A percentile compares a stretch with the other conserved stretches of the same genome.
These are phyloP conservation scores for Bathelium albidoporum DNA, from an alignment of 495 filamentous ascomycete genomes.

Conservation along the genomic window DNA sequence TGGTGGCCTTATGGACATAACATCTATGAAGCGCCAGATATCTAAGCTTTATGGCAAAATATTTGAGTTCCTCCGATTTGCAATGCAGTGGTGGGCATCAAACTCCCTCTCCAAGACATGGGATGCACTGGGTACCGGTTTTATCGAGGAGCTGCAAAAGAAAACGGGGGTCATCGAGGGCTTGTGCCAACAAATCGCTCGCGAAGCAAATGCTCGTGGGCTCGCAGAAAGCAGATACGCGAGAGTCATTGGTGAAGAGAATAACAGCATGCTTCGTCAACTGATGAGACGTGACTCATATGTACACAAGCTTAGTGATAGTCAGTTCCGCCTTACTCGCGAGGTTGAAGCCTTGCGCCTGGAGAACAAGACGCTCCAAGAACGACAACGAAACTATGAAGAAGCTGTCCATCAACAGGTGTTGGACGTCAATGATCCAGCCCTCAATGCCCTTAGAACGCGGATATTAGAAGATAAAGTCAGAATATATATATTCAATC, in stretches of 20 bases:
- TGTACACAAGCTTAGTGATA: background rate
- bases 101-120: background rate
- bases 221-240: background rate
- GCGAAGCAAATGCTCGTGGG: background rate
- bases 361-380: background rate
- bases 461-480: background rate
- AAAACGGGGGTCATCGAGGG: background rate
- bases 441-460: background rate
- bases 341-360: background rate
- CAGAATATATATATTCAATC: background rate
- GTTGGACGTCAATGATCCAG: background rate
- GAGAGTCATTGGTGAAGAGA: background rate
- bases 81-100: background rate
- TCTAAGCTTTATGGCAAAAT: background rate
- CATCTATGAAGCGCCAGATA: background rate
- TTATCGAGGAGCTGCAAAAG: background rate
- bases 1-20: background rate
- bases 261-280: background rate
- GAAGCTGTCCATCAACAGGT: background rate
- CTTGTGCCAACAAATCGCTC: background rate
- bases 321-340: background rate
- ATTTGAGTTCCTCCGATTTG: background rate
- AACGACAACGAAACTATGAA: background rate
- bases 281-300: background rate
- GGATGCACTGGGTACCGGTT: background rate